These are phyloP conservation scores for Macrophomina pseudophaseolina DNA, from an alignment of 2,329 filamentous ascomycete genomes.

Conservation along the genomic window DNA sequence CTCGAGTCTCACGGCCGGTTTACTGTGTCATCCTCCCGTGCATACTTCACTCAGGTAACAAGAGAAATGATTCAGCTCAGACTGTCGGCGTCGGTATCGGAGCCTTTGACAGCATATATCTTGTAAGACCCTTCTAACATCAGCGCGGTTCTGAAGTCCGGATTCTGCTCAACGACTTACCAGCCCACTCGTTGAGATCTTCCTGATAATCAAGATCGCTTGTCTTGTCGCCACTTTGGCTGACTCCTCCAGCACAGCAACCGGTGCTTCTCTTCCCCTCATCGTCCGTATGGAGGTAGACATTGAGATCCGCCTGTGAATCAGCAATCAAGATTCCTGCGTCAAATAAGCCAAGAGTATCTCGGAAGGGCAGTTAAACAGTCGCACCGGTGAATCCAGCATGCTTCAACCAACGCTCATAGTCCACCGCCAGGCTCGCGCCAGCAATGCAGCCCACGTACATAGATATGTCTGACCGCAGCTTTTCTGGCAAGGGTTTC, in stretches of 20 bases:
- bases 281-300: neutral
- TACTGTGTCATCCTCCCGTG: too few relatives aligned
- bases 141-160: too few relatives aligned
- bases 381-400: neutral
- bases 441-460: constrained; percentile 67
- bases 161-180: neutral
- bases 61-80: too few relatives aligned
- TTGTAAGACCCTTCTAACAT: too few relatives aligned
- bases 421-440: constrained; percentile 58
- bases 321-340: neutral
- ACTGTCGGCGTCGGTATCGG: too few relatives aligned
- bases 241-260: neutral
- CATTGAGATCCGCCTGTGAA: neutral
- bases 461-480: constrained; percentile 57
- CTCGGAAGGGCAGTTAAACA: neutral
- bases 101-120: too few relatives aligned
- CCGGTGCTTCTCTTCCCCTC: neutral
- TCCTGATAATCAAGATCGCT: neutral
- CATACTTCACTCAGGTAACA: too few relatives aligned
- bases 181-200: neutral
- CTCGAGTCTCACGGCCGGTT: too few relatives aligned
- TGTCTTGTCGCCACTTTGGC: neutral
- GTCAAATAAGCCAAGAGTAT: too few relatives aligned
- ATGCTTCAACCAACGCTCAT: constrained; percentile 56
- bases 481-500: constrained; percentile 53